A percentile compares a stretch with the other conserved stretches of the same genome.
Evolutionary conservation across 495 filamentous ascomycete species (phyloP).

Genomic region (Tuber melanosporum): DNA sequence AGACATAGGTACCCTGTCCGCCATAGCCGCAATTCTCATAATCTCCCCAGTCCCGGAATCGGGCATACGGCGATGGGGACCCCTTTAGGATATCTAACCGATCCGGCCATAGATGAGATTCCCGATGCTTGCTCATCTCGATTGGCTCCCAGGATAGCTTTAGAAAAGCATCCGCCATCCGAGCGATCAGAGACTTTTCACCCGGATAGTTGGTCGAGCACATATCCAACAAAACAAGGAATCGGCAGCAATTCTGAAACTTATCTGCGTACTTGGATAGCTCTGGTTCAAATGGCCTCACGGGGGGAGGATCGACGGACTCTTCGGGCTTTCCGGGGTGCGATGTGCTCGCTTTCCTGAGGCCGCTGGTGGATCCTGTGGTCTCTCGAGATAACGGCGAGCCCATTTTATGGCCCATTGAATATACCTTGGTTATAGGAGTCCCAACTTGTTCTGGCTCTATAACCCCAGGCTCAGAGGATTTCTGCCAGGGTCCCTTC

Average conservation of each 20-base stretch:
- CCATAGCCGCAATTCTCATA: not conserved
- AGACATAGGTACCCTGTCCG: not conserved
- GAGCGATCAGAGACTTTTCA: not conserved
- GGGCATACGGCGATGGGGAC: not conserved
- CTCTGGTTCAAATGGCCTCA: not conserved
- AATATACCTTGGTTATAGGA: too few relatives aligned
- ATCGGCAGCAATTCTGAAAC: conserved; percentile 3
- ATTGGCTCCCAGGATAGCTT: not conserved
- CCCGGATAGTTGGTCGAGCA: not conserved
- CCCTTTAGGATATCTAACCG: not conserved
- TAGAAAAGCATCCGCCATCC: not conserved
- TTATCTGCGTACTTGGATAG: not conserved
- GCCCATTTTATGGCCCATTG: too few relatives aligned
- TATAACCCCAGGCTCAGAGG: too few relatives aligned
- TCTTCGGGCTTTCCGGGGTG: not conserved
- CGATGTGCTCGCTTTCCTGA: too few relatives aligned
- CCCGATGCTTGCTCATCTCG: conserved; percentile 1
- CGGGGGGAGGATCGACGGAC: not conserved
- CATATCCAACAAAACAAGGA: not conserved
- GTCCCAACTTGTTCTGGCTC: too few relatives aligned
- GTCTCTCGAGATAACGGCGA: too few relatives aligned
- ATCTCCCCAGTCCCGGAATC: not conserved
- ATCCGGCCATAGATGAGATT: not conserved
- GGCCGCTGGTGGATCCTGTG: too few relatives aligned
- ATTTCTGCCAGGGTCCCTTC: too few relatives aligned